Evolutionary conservation across 2,329 filamentous ascomycete genomes (phyloP).

Genomic region (Cercospora janseana): DNA sequence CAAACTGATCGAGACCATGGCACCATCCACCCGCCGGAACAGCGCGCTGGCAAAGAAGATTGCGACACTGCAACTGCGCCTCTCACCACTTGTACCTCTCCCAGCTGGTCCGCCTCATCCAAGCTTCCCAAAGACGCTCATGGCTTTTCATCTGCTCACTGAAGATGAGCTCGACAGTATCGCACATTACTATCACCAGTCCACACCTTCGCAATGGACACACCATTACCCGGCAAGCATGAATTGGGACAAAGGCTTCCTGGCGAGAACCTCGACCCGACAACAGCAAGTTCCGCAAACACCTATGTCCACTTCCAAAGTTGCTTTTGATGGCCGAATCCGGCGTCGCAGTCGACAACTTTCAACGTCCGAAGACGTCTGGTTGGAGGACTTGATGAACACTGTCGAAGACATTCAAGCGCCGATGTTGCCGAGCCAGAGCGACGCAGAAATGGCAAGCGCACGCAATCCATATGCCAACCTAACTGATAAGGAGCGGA

Average conservation of each 20-base stretch:
- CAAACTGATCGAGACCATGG: constrained; percentile 29
- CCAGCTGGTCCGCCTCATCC: constrained; percentile 62
- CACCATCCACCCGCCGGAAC: constrained; percentile 34
- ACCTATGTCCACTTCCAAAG: constrained; percentile 10
- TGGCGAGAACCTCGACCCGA: constrained; percentile 28
- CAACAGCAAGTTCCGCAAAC: constrained; percentile 6
- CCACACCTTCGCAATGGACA: constrained; percentile 55
- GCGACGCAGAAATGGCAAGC: constrained; percentile 8
- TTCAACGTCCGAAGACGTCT: constrained; percentile 25
- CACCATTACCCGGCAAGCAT: constrained; percentile 67
- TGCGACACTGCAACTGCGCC: constrained; percentile 61
- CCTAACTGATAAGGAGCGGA: constrained; percentile 41
- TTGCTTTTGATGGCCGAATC: constrained; percentile 1
- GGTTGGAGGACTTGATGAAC: constrained; percentile 33
- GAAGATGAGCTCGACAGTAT: constrained; percentile 67
- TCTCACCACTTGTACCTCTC: constrained; percentile 62
- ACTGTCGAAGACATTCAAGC: constrained; percentile 42
- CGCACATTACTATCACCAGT: constrained; percentile 72
- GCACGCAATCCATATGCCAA: constrained; percentile 29
- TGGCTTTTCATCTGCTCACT: constrained; percentile 72
- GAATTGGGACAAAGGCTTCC: constrained; percentile 54
- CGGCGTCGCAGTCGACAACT: constrained; percentile 23
- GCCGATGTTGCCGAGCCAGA: constrained; percentile 4
- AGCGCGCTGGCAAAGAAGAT: constrained; percentile 59
- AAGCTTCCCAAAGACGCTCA: constrained; percentile 63